Evolutionary conservation across 2,329 filamentous ascomycete genomes (phyloP).

Genomic region (Claviceps capensis): DNA sequence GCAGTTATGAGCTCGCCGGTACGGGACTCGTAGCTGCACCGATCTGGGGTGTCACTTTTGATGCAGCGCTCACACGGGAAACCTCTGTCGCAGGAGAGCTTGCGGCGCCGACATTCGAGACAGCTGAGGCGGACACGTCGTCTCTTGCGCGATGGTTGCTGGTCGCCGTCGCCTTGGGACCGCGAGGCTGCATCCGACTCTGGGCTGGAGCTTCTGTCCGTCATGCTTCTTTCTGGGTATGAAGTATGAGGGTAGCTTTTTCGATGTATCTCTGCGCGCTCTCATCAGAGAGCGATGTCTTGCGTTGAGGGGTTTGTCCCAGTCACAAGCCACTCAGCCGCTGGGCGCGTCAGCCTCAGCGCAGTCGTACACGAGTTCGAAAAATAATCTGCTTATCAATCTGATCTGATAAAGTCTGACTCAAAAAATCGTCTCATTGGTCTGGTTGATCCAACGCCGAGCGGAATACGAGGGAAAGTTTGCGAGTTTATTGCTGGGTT

Average conservation of each 20-base stretch:
- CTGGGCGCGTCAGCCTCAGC: no score
- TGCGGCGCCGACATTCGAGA: constrained; percentile 45
- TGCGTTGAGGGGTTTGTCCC: constrained; percentile 7
- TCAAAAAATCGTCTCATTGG: neutral
- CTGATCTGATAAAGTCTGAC: constrained; percentile 23
- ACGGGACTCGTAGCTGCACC: constrained; percentile 46
- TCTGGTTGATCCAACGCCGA: constrained; percentile 12
- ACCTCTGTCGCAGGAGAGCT: constrained; percentile 48
- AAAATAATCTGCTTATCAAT: constrained; percentile 22
- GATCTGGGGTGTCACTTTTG: constrained; percentile 46
- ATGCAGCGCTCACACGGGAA: constrained; percentile 49
- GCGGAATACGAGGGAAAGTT: constrained; percentile 18
- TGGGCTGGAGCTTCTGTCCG: constrained; percentile 25
- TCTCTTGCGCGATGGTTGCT: constrained; percentile 36
- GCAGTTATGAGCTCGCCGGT: constrained; percentile 35
- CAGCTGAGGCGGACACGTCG: constrained; percentile 47
- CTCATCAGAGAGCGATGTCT: neutral
- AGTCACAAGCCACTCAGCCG: neutral
- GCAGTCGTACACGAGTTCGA: no score
- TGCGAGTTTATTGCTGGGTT: no score
- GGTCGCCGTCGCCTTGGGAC: constrained; percentile 17
- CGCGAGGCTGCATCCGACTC: constrained; percentile 20
- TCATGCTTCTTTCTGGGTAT: constrained; percentile 6
- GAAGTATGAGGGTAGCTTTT: neutral
- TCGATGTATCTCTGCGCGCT: neutral